Percentiles rank a stretch among this genome's conserved stretches.
Evolutionary conservation across 768 basidiomycete species (phyloP).

Genomic region (Pisolithus marmoratus): DNA sequence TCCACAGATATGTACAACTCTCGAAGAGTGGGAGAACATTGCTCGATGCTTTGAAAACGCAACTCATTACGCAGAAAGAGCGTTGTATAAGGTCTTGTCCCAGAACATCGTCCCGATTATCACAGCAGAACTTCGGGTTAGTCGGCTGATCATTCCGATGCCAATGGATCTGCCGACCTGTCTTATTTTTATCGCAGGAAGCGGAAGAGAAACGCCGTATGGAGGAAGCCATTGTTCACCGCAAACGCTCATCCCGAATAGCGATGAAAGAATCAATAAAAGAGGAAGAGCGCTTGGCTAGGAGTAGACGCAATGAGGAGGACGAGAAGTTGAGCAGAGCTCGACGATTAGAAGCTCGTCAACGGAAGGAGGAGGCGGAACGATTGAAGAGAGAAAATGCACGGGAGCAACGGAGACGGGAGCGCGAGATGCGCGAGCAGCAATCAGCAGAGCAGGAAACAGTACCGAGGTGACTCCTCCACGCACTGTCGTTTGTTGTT

Average conservation of each 20-base stretch:
- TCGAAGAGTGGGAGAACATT: conserved; percentile 81
- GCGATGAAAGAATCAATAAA: conserved; percentile 75
- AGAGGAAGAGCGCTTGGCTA: conserved; percentile 61
- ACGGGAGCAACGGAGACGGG: conserved; percentile 43
- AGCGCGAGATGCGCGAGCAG: conserved; percentile 30
- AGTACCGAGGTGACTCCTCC: conserved; percentile 10
- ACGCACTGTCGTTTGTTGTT: not conserved
- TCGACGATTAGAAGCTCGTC: conserved; percentile 50
- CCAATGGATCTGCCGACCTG: not conserved
- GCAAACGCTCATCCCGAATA: conserved; percentile 89
- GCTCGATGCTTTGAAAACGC: conserved; percentile 70
- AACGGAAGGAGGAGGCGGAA: conserved; percentile 52
- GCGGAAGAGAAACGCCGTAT: conserved; percentile 53
- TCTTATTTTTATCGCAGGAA: conserved; percentile 40
- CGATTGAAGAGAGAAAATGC: conserved; percentile 51
- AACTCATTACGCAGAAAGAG: conserved; percentile 75
- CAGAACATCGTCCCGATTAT: conserved; percentile 69
- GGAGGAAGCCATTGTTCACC: conserved; percentile 73
- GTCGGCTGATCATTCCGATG: conserved; percentile 13
- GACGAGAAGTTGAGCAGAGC: conserved; percentile 63
- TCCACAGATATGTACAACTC: conserved; percentile 70
- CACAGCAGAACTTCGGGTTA: conserved; percentile 59
- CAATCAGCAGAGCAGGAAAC: conserved; percentile 7
- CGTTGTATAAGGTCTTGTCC: conserved; percentile 61
- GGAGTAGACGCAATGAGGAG: conserved; percentile 58